Evolutionary conservation across 768 basidiomycete species (phyloP), one percentile per base, ranked within the genome.

Genomic region (Leccinum disarticulatum): DNA sequence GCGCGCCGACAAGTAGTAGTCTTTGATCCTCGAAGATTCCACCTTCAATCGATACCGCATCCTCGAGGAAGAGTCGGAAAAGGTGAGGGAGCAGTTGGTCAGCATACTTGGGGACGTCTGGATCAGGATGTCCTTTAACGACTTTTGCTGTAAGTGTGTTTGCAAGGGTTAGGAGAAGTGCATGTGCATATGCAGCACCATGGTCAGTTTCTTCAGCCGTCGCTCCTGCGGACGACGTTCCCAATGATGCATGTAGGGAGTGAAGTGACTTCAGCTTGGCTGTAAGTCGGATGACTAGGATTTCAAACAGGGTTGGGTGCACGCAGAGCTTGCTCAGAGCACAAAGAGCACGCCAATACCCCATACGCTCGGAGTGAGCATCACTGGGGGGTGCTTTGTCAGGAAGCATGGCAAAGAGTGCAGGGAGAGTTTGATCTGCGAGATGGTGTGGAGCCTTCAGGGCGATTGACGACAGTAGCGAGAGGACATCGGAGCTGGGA

Each of bases 121-220:
- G 68, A 70, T 96, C 86, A 35, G 79, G 80, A 27, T 68, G 73
- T 52, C 50, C 27, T 56, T 69, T 69, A 35, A 77, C 73, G 7
- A 80, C 75, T 71, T 90, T 90, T 17, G 62, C 65, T 10, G 73
- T 66, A 15, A 98, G 72, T 0, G 88, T 85, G 46, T 85, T 81
- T 2, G 80, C 78, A 7, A 98, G 74, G 0, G 89, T 84, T 52
- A 81, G 77, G 52, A 98, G 80, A 33, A 98, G 80, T 31, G 94
- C 85, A 74, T 94, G 92, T 1, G 86, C 87, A 69, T 96, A 98
- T 11, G 93, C 90, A 0, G 91, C 85, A n/a, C 73, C 76, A 13
- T 85, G 81, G 70, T 95, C 90, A 2, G 65, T 38, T 36, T 85
- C 84, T 6, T 69, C 69, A 4, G 61, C 71, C 11, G n/a, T 52